Percentiles rank a stretch among this genome's conserved stretches.
These are phyloP conservation scores for Neurospora intermedia DNA, from an alignment of 495 filamentous ascomycete genomes.

Conservation along the genomic window DNA sequence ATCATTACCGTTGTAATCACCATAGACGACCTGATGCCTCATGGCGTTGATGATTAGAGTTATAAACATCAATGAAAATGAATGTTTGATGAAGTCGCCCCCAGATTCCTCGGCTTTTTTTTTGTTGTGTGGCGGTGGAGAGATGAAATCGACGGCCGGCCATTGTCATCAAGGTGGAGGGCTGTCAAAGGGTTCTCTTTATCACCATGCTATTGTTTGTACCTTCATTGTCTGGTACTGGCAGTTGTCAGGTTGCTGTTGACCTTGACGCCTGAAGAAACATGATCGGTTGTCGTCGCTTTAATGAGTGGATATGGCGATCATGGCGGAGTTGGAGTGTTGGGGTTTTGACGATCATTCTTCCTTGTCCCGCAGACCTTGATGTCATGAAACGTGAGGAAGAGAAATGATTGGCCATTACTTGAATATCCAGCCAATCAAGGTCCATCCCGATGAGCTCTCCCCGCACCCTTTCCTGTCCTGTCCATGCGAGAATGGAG, in stretches of 20 bases:
- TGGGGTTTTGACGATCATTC: not conserved
- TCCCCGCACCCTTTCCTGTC: not conserved
- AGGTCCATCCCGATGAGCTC: not conserved
- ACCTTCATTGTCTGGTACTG: not conserved
- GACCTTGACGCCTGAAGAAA: not conserved
- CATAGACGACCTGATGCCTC: not conserved
- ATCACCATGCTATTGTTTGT: not conserved
- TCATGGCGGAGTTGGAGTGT: not conserved
- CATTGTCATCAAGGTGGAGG: not conserved
- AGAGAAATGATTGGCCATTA: not conserved
- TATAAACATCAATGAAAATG: not conserved
- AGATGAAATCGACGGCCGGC: not conserved
- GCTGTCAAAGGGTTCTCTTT: not conserved
- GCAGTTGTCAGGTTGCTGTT: not conserved
- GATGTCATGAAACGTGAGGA: not conserved
- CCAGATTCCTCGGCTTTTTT: not conserved
- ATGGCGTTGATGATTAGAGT: not conserved
- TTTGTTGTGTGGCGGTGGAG: not conserved
- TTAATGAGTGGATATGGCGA: not conserved
- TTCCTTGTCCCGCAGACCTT: not conserved
- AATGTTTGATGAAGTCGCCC: not conserved
- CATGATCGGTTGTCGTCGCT: not conserved
- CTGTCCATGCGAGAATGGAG: not conserved
- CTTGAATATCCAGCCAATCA: not conserved
- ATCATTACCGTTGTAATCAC: too few species aligned